phyloP scores from a whole-genome alignment of 2,329 filamentous ascomycete genomes.

The Nigrospora sphaerica region DNA sequence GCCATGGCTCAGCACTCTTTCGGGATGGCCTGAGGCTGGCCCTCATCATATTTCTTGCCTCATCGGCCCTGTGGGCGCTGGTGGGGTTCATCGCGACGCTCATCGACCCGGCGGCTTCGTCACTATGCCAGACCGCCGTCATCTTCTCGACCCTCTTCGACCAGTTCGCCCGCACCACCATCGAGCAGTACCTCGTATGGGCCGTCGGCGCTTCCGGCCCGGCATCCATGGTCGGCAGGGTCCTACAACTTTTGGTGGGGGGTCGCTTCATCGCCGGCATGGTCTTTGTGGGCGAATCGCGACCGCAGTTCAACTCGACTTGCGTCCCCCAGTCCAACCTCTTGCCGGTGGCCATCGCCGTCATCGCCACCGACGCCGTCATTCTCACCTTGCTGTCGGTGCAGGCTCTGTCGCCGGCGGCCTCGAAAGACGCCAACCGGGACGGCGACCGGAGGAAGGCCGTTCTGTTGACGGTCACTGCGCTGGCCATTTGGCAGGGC shows the following conservation, averaged over 20 bases:
- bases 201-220: constrained; percentile 32
- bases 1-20: constrained; percentile 40
- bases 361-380: constrained; percentile 36
- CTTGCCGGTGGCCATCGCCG: constrained; percentile 35
- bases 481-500: constrained; percentile 45
- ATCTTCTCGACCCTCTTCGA: constrained; percentile 49
- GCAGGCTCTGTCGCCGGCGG: constrained; percentile 28
- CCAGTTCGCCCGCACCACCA: constrained; percentile 44
- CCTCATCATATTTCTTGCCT: constrained; percentile 48
- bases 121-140: constrained; percentile 44
- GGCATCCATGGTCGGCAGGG: constrained; percentile 26
- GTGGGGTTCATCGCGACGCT: constrained; percentile 43
- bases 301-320: constrained; percentile 42
- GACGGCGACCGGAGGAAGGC: constrained; percentile 28
- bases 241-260: constrained; percentile 39
- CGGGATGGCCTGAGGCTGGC: constrained; percentile 57
- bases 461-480: constrained; percentile 32
- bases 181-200: constrained; percentile 50
- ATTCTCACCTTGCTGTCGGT: constrained; percentile 34
- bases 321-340: constrained; percentile 42
- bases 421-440: constrained; percentile 19
- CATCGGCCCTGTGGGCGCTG: constrained; percentile 46
- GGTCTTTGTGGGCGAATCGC: constrained; percentile 47
- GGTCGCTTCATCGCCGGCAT: constrained; percentile 44
- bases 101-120: constrained; percentile 32